Conservation (phyloP, 108 stramenopile species). For the Stephanodiscus minutulus region DNA sequence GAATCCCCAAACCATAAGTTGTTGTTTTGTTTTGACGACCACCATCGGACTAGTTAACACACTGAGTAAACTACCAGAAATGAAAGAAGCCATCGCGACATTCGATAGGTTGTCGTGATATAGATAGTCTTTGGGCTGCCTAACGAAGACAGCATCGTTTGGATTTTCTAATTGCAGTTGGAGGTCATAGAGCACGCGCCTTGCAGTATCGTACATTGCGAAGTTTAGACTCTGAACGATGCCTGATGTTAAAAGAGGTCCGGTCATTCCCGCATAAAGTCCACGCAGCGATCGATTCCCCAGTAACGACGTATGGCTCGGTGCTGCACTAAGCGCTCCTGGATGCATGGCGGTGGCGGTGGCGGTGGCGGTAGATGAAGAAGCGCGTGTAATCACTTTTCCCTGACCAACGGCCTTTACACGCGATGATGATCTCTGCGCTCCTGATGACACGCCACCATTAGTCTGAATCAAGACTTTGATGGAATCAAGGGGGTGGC, state of each 20-base stretch:
- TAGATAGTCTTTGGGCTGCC: slow-evolving; percentile 50
- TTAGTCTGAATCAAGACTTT: slow-evolving; percentile 76
- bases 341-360: too few relatives aligned
- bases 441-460: neutral
- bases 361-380: neutral
- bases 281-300: slow-evolving; percentile 52
- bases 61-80: slow-evolving; percentile 52
- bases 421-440: slow-evolving; percentile 8
- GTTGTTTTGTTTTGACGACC: slow-evolving; percentile 76
- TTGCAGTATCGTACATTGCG: slow-evolving; percentile 67
- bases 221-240: slow-evolving; percentile 75
- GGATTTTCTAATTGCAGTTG: slow-evolving; percentile 27
- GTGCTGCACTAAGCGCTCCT: neutral
- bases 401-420: neutral
- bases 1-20: slow-evolving; percentile 62
- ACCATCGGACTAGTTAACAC: slow-evolving; percentile 62
- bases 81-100: slow-evolving; percentile 63
- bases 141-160: neutral
- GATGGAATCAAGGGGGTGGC: slow-evolving; percentile 70
- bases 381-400: slow-evolving; percentile 6
- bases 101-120: slow-evolving; percentile 55
- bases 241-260: slow-evolving; percentile 70
- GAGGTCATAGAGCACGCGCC: slow-evolving; percentile 55
- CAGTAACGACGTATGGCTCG: slow-evolving; percentile 13
- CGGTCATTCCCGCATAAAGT: slow-evolving; percentile 67